Base-by-base conservation (phyloP, 176 grass and related monocot species). In the Thalia dealbata region DNA sequence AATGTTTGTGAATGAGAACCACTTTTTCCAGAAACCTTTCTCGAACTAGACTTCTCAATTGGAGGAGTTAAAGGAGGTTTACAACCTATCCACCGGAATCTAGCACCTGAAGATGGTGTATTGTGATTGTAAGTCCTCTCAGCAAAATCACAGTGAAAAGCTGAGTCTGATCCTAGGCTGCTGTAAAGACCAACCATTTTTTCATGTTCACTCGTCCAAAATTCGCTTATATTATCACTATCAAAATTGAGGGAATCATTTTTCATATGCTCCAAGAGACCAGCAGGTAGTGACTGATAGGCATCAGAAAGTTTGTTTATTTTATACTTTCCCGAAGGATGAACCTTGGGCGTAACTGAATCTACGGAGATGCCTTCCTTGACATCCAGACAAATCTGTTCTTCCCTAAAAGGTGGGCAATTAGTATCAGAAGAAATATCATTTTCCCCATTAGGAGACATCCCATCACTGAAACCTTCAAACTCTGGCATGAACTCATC, bases 11-110 rank as follows among this genome's bases (percentile, higher is more conserved):
- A 68, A 68, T 35, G 52, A 29, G 45, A n/a, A 72, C n/a, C 70
- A 72, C 70, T 72, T 72, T 52, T 72, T 6, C 46, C 24, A 54
- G 70, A 55, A 52, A 27, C 23, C 67, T 84, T 88, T 59, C 74
- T 74, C 7, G 70, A 38, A 69, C 75, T 81, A 79, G 70, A 82
- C 75, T 92, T 97, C 71, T 88, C 78, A 66, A 85, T 76, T 55
- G 83, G 80, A 55, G 85, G 90, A 62, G 89, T 91, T 76, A 88
- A 81, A 50, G 87, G 81, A 88, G 69, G 80, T 50, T 73, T 80
- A 68, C 52, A 70, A 32, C 18, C 73, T 38, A 71, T 67, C 71
- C 80, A 43, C 71, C 51, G 71, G 28, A 65, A 59, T 22, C 64
- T 77, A 67, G 24, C 72, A 84, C 78, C 60, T 71, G 54, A 76